Base-by-base conservation (phyloP, 2,329 filamentous ascomycete species). In the Leptodontidium sp. region DNA sequence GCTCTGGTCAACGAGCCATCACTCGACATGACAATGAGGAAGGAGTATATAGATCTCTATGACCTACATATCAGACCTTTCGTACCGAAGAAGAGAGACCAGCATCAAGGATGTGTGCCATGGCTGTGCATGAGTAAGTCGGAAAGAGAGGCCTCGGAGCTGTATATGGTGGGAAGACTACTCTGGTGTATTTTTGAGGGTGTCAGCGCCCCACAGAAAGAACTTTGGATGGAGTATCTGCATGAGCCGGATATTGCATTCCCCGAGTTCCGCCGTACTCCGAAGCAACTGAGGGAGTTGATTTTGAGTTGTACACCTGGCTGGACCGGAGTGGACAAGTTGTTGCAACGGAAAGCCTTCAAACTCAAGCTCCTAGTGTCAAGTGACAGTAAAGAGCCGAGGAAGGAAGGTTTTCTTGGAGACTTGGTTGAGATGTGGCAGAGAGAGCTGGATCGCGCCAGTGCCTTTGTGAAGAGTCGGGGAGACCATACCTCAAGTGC, bases 141-240 rank as follows among this genome's bases (percentile, higher is more conserved):
- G 7, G 57, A 66, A 21, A 61, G 57, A 32, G 64, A 65, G 24
- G 40, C 38, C 9, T 53, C 52, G 26, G 43, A 59, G 38, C 15
- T 58, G 8, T 65, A 52, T 26, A 49, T 49, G 29, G 17, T 65
- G 4, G 64, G 53, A 8, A 3, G 35, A 11, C 38, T 59, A 2
- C 17, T 65, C 5, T 59, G 64, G 64, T 65, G 53, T 29, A 65
- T 65, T 32, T 65, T 65, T 29, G 64, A 65, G 21, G 35, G 40
- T 12, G 53, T 59, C n/a, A 29, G 47, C 26, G 29, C 47, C 21
- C 47, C 40, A 17, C 32, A 64, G 35, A 52, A 26, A 26, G 47
- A 38, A 12, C 15, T 64, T 29, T 38, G 29, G 29, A 40, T 64
- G 35, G 29, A 64, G 29, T 38, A 38, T 29, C 4, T 53, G 4